These are phyloP conservation scores for Sorghum bicolor DNA, from an alignment of 176 grass and related monocot genomes.

Conservation along the genomic window DNA sequence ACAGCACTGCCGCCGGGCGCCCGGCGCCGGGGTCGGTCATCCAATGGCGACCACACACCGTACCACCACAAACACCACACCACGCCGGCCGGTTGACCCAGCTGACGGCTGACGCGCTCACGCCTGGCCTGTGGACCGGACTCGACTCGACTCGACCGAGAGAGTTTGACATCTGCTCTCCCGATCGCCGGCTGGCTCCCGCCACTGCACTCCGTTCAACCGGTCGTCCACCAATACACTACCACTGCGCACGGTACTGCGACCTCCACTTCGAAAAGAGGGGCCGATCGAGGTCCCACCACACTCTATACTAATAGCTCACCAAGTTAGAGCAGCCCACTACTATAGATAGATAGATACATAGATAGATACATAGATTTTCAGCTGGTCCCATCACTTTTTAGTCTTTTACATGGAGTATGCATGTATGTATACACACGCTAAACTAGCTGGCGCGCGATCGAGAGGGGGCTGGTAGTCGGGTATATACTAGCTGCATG, in stretches of 20 bases:
- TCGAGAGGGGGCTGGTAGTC: not conserved
- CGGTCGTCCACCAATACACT: constrained; percentile 14
- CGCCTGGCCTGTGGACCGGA: not conserved
- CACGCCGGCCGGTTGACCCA: not conserved
- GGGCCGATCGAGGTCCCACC: not conserved
- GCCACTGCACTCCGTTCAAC: not conserved
- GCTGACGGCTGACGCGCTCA: not conserved
- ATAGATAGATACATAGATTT: not conserved
- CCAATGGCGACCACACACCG: not conserved
- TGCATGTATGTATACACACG: not conserved
- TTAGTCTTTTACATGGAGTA: not conserved
- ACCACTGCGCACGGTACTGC: constrained; percentile 32
- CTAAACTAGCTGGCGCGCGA: not conserved
- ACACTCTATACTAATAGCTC: not conserved
- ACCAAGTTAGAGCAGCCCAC: not conserved
- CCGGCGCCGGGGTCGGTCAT: not conserved
- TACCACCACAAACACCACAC: not conserved
- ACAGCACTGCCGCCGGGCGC: not conserved
- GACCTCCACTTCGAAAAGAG: not conserved
- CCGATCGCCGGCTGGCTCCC: not conserved
- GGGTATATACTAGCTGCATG: not conserved
- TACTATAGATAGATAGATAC: not conserved
- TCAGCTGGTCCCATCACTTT: not conserved
- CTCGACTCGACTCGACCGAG: no score
- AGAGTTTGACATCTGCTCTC: not conserved